Conservation (phyloP, 106 monocot species). For the Gastrodia elata region DNA sequence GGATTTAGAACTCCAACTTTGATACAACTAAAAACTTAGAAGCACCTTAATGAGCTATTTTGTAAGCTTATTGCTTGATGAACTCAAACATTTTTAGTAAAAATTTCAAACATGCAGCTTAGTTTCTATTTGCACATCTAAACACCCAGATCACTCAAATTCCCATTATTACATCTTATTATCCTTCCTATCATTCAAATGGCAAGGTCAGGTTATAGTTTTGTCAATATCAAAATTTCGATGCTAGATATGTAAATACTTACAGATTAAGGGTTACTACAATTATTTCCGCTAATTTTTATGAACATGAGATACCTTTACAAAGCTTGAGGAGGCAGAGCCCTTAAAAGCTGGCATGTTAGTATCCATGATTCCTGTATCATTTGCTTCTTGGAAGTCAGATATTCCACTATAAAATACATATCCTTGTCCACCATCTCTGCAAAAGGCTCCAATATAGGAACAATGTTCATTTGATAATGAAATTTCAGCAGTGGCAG, state of each 20-base stretch:
- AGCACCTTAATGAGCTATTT: neutral
- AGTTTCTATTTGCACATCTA: too few relatives aligned
- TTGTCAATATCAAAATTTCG: too few relatives aligned
- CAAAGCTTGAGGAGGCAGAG: conserved; percentile 19
- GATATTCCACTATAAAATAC: conserved; percentile 6
- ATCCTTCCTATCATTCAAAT: too few relatives aligned
- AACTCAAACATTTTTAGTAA: neutral
- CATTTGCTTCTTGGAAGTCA: conserved; percentile 46
- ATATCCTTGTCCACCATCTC: conserved; percentile 23
- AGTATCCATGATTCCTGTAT: conserved; percentile 16
- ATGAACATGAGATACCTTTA: conserved; percentile 43
- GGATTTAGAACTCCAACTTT: too few relatives aligned
- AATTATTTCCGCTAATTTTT: neutral
- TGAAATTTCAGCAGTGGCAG: conserved; percentile 85
- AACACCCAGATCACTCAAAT: too few relatives aligned
- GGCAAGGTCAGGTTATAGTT: too few relatives aligned
- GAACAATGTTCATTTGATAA: conserved; percentile 75
- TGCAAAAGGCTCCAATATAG: conserved; percentile 87
- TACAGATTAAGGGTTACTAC: too few relatives aligned
- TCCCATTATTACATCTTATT: too few relatives aligned
- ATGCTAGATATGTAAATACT: too few relatives aligned
- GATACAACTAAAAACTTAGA: too few relatives aligned
- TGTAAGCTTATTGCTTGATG: neutral
- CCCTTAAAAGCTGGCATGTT: conserved; percentile 4
- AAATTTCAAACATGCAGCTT: too few relatives aligned